These are phyloP conservation scores for Prunus padus DNA, from an alignment of 306 rosid species.

Conservation along the genomic window DNA sequence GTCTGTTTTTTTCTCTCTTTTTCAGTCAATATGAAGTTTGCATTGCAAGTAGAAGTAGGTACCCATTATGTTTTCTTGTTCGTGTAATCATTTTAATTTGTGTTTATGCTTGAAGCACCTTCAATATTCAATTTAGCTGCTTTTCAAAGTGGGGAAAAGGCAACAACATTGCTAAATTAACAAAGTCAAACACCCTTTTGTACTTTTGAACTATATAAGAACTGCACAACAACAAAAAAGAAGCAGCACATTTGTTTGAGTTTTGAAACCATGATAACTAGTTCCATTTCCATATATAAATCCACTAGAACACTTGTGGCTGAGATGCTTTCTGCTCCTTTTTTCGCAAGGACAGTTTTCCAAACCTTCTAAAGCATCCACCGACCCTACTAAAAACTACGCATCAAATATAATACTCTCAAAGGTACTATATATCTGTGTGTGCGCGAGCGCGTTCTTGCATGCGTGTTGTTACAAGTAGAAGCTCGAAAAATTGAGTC, in stretches of 20 bases:
- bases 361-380: neutral
- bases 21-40: neutral
- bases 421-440: neutral
- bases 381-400: neutral
- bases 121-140: neutral
- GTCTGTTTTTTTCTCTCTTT: neutral
- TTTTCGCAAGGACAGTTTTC: neutral
- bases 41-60: neutral
- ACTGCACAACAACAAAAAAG: neutral
- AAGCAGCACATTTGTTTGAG: neutral
- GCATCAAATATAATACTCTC: neutral
- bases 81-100: neutral
- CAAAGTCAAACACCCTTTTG: constrained; percentile 9
- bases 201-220: constrained; percentile 2
- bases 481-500: too few relatives aligned
- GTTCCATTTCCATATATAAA: neutral
- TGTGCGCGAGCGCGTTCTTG: neutral
- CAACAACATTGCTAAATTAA: neutral
- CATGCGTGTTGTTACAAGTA: too few relatives aligned
- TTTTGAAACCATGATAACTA: neutral
- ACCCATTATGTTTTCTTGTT: neutral
- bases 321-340: neutral
- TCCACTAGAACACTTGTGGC: constrained; percentile 8
- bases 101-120: constrained; percentile 19
- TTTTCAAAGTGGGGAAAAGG: constrained; percentile 16